A percentile compares a stretch with the other conserved stretches of the same genome.
These are phyloP conservation scores for Strigomonas galati DNA, from an alignment of 208 protist genomes.

Conservation along the genomic window DNA sequence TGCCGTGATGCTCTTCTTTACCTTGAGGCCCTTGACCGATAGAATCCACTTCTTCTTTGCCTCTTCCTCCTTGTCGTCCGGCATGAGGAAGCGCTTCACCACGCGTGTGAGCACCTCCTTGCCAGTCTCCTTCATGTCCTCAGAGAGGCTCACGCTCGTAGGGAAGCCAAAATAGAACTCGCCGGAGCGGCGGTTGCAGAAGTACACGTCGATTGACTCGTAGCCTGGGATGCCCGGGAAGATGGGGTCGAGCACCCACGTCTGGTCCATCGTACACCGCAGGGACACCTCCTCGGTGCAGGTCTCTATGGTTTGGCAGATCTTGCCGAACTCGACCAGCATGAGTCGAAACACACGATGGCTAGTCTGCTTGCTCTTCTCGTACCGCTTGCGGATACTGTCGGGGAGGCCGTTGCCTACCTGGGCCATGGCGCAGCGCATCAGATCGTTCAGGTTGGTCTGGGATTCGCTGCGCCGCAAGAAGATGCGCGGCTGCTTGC, in stretches of 20 bases:
- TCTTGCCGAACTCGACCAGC: conserved; percentile 23
- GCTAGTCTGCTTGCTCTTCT: conserved; percentile 12
- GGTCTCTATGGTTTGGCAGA: conserved; percentile 10
- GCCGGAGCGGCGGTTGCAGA: conserved; percentile 52
- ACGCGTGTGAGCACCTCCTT: conserved; percentile 45
- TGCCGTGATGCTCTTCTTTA: conserved; percentile 35
- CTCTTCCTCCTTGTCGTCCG: conserved; percentile 20
- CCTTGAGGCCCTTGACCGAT: conserved; percentile 30
- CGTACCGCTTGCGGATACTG: conserved; percentile 9
- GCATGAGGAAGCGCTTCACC: conserved; percentile 42
- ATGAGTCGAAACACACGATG: conserved; percentile 23
- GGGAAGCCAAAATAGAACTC: conserved; percentile 69
- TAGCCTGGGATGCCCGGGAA: conserved; percentile 20
- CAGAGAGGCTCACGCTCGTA: conserved; percentile 48
- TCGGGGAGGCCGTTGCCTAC: conserved; percentile 19
- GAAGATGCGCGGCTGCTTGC: conserved; percentile 42
- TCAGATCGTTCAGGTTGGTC: conserved; percentile 26
- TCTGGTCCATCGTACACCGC: conserved; percentile 5
- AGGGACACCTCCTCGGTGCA: conserved; percentile 12
- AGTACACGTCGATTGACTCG: conserved; percentile 46
- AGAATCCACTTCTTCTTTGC: conserved; percentile 42
- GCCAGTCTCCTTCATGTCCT: conserved; percentile 37
- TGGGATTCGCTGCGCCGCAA: background rate
- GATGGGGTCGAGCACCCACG: conserved; percentile 26
- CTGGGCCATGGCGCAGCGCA: conserved; percentile 29